Base-by-base conservation (phyloP, 2,329 filamentous ascomycete genomes). In the Beauveria medogensis region DNA sequence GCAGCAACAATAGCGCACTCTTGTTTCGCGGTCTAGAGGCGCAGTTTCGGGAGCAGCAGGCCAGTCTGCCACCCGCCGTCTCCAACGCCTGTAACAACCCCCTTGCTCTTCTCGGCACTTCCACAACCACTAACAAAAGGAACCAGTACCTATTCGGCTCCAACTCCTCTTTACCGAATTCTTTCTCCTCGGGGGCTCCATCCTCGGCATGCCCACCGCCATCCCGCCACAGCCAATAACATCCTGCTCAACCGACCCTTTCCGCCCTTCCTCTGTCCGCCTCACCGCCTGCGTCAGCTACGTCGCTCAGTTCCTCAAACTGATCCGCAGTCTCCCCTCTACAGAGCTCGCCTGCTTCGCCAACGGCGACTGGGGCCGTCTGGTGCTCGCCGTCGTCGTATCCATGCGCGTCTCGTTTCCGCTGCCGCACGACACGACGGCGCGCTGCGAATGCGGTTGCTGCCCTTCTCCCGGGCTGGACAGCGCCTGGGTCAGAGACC, bases 321-420 rank as follows among this genome's bases (percentile, higher is more conserved):
- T 70, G 58, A 48, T 76, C 10, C 16, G 34, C 55, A 63, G 53
- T 7, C 64, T 75, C 34, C 71, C 70, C 34, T 68, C 71, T 4
- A 63, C 64, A 2, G 65, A 69, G 18, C 69, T 80, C 54, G 62
- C 70, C 22, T 66, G 68, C 47, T 76, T 82, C 64, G 71, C 73
- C 52, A 68, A 71, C 30, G 68, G 72, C 16, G 78, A 82, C 66
- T 80, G 78, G 76, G 67, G 68, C 48, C 73, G 72, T 30, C 67
- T 82, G 55, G 74, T 82, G 50, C 60, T 64, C 41, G 59, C 66
- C 51, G 66, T 78, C 41, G 75, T 82, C 53, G 61, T 81, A 5
- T 75, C 74, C 18, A 74, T 79, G 53, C 75, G 77, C 1, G 67
- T 82, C 34, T 80, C 78, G 3, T 80, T 83, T 48, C 75, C 78